Percentiles rank a stretch among this genome's conserved stretches.
Conservation (phyloP, 805 yeast genomes). For the Saturnispora hagleri region DNA sequence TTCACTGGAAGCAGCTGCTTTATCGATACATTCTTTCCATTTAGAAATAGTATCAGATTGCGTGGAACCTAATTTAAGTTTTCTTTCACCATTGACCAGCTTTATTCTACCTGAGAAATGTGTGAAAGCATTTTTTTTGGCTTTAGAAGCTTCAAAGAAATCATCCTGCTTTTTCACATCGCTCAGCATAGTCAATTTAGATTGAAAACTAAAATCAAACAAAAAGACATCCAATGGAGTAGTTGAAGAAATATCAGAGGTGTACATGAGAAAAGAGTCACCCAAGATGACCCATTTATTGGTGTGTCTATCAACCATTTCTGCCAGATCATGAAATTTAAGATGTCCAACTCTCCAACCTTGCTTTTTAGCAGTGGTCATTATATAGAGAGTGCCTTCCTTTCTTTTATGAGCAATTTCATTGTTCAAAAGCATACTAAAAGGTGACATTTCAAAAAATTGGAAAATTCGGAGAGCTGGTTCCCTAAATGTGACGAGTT, state of each 20-base stretch:
- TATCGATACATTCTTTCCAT: conserved; percentile 69
- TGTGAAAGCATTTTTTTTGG: conserved; percentile 13
- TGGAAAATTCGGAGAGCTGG: conserved; percentile 78
- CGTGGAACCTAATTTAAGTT: conserved; percentile 59
- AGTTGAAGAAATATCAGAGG: conserved; percentile 77
- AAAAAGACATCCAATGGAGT: conserved; percentile 86
- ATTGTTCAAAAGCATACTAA: conserved; percentile 72
- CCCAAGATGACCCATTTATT: conserved; percentile 88
- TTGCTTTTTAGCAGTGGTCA: conserved; percentile 76
- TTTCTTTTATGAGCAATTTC: conserved; percentile 80
- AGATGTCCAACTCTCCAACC: conserved; percentile 96
- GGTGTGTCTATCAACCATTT: conserved; percentile 85
- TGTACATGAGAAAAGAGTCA: conserved; percentile 76
- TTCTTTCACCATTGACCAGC: conserved; percentile 73
- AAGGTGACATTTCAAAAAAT: conserved; percentile 83
- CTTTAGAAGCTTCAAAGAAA: neutral
- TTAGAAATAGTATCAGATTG: conserved; percentile 53
- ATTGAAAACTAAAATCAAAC: conserved; percentile 66
- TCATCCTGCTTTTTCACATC: neutral
- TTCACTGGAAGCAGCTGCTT: conserved; percentile 55
- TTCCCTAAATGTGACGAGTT: conserved; percentile 56
- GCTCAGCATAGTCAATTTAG: conserved; percentile 31
- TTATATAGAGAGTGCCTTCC: conserved; percentile 75
- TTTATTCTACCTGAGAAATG: conserved; percentile 43
- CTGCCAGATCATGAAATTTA: conserved; percentile 64